Percentiles rank a stretch among this genome's conserved stretches.
phyloP scores from a whole-genome alignment of 2,329 filamentous ascomycete genomes.

The Paraphaeosphaeria sporulosa region DNA sequence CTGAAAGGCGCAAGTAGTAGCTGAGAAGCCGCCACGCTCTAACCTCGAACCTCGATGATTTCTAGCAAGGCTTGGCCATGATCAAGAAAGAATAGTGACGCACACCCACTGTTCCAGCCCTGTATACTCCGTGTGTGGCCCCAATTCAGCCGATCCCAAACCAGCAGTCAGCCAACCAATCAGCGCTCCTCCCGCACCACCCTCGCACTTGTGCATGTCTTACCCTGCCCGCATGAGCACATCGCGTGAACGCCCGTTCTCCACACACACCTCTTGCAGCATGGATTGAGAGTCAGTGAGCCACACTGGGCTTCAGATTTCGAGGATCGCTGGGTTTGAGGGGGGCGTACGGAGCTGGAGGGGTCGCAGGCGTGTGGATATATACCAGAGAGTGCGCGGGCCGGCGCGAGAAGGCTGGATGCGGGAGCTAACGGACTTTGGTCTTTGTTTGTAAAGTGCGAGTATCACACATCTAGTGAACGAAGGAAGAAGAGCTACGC shows the following conservation, averaged over 20 bases:
- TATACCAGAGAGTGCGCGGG: neutral
- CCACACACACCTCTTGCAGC: neutral
- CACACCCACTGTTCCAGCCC: neutral
- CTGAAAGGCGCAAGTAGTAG: too few relatives aligned
- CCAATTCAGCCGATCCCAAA: neutral
- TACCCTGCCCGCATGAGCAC: neutral
- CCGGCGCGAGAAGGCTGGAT: neutral
- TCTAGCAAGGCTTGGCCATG: neutral
- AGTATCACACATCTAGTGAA: neutral
- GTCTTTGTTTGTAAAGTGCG: neutral
- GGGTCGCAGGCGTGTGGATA: neutral
- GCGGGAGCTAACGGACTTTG: neutral
- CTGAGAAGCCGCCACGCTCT: too few relatives aligned
- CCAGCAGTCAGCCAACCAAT: neutral
- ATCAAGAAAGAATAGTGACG: neutral
- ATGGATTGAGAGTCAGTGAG: neutral
- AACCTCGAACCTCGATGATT: neutral
- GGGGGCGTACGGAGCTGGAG: neutral
- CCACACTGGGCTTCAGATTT: neutral
- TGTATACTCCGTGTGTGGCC: neutral
- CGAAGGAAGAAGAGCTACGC: neutral
- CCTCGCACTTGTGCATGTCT: neutral
- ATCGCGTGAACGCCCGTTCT: neutral
- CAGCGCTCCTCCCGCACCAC: neutral
- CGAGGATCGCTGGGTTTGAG: neutral